Base-by-base conservation (phyloP, 306 rosid genomes). In the Trifolium pratense region DNA sequence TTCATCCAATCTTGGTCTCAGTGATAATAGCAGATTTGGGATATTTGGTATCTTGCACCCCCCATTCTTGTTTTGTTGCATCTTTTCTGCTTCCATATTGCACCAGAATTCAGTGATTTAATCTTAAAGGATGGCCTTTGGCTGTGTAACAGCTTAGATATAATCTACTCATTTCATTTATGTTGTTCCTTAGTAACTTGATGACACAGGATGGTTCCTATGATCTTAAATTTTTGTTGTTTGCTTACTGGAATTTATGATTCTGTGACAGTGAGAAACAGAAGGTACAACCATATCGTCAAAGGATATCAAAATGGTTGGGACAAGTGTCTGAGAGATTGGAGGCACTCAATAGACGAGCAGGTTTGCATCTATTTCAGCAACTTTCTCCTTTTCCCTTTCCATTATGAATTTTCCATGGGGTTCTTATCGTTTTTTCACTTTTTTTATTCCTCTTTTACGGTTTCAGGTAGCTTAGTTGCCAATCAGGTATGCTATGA, bases 271-370 rank as follows among this genome's bases (percentile, higher is more conserved):
- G 98, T 69, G 98, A 94, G 80, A 87, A 77, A 67, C 85, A 82
- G 83, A 94, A 94, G 90, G 98, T 91, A 76, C 85, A 88, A 68
- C 87, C 95, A 2, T 80, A 85, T 82, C 93, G 97, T 31, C 88
- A 87, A 60, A 91, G 89, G 76, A 89, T 94, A 87, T 87, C 92
- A 11, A 89, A 87, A 83, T 94, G 98, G 97, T 95, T 88, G 85
- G 88, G 88, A 81, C 90, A 91, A 75, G 95, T 89, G 63, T 83
- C 96, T 42, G 98, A 94, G 43, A 88, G 98, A 75, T 87, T 94
- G 51, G 96, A 84, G 81, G 68, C 82, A 37, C 91, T 94, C 61
- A 79, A 58, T 75, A 81, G 89, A 70, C 84, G 92, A 77, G 77
- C 98, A 89, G 97, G 98, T 92, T 75, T 26, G 73, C 32, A 31